Base-by-base conservation (phyloP, 2,329 filamentous ascomycete species). In the Cryphonectria radicalis region DNA sequence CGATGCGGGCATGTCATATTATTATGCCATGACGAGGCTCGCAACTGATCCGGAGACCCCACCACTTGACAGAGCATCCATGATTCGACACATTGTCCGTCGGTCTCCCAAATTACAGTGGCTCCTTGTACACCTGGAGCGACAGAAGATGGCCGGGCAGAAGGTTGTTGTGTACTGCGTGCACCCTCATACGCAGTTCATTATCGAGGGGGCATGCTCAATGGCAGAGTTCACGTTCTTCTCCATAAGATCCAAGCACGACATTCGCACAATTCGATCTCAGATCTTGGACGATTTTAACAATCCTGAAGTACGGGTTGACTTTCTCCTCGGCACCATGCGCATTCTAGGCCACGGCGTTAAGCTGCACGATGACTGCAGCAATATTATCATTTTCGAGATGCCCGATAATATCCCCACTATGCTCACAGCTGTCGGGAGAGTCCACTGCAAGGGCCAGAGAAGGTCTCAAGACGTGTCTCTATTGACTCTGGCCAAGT, bases 1-100 rank as follows among this genome's bases (percentile, higher is more conserved):
- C 22, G 69, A 68, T 35, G 10, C 28, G 13, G 69, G 69, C 13
- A 57, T 71, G 60, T 63, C 57, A 13, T 71, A 68, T 37, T 71
- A 68, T 5, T 68, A 68, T 42, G 25, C 2, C 17, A 17, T 3
- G n/a, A 40, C 22, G 65, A 71, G 35, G 46, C 65, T 57, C 4
- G 8, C 53, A 10, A 14, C n/a, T 28, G 25, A 57, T 6, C 53
- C 5, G 5, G 10, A 6, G 2, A 71, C 13, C n/a, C 69, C 10
- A 57, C 60, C 69, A 19, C 2, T 5, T 13, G 50, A 59, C 19
- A 40, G 69, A 35, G 4, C 5, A 7, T 43, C 59, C 3, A 68
- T 71, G 59, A 40, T 68, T 46, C 32, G 28, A 25, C 32, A 68
- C 5, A 32, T 71, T 4, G n/a, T 63, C 5, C 28, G 65, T 4